Base-by-base conservation (phyloP, 2,329 filamentous ascomycete genomes). In the Calonectria hongkongensis region DNA sequence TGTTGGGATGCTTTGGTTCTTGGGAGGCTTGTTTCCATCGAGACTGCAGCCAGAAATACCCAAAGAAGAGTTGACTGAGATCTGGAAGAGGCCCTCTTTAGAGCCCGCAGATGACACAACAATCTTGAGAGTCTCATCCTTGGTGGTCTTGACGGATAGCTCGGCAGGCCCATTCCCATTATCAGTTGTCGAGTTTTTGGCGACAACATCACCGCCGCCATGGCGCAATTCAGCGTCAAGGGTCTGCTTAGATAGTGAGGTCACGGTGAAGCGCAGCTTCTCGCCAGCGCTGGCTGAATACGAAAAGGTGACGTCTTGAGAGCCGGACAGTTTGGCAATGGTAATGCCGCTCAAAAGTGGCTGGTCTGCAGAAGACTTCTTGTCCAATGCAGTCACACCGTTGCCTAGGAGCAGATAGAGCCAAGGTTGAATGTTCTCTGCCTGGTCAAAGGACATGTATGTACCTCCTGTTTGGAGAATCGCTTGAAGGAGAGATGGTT, bases 401-500 rank as follows among this genome's bases (percentile, higher is more conserved):
- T 56, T 56, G 30, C 51, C 51, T 5, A 56, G 51, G 4, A 56
- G 51, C 30, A 56, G 30, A 30, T 56, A 56, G 2, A 56, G 51
- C 51, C 51, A 56, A 2, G 51, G 51, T n/a, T 56, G 51, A 10
- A 56, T 56, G 51, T 56, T 56, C 30, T 56, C 51, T 6, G 51
- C 51, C 51, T 56, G 51, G 51, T 56, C 51, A 36, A 56, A 56
- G 2, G 51, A 56, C 51, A 56, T 56, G 30, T 56, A 56, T 56
- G 51, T 56, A 21, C 51, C 51, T 13, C 51, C 51, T 7, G 51
- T 56, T 28, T 56, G 30, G 51, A 56, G 51, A 39, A 56, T 56
- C 10, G 51, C 51, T 18, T 56, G 51, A 28, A 56, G 30, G 9
- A 56, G 51, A 18, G 51, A 15, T 2, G 51, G 51, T n/a, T 56